Percentiles rank a stretch among this genome's conserved stretches.
Conservation (phyloP, 106 monocot genomes). For the Allium sativum region DNA sequence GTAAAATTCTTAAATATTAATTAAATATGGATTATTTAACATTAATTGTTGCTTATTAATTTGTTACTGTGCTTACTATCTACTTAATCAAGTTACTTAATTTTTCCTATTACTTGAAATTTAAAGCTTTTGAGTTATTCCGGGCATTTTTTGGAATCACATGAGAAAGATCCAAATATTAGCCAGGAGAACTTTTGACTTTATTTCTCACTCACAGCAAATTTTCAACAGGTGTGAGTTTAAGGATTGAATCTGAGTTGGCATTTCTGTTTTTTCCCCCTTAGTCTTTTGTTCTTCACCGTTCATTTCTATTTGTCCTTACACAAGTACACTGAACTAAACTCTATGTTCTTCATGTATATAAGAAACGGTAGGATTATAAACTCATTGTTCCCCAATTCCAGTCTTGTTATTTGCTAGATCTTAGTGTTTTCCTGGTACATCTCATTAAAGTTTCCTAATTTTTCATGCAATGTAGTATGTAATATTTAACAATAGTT, state of each 20-base stretch:
- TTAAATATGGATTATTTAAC: no score
- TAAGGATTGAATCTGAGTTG: conserved; percentile 3
- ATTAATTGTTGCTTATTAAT: no score
- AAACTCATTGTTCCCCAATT: no score
- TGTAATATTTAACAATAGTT: conserved; percentile 4
- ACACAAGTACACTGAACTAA: no score
- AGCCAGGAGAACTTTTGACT: not conserved
- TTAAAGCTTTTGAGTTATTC: not conserved
- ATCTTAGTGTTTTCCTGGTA: conserved; percentile 1
- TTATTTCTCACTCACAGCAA: not conserved
- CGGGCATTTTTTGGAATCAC: not conserved
- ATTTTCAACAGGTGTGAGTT: not conserved
- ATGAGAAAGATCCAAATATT: not conserved
- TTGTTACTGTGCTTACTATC: no score
- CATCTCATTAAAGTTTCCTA: not conserved
- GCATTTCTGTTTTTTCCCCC: conserved; percentile 7
- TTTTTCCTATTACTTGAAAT: no score
- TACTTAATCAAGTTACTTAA: no score
- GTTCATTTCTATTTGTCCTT: not conserved
- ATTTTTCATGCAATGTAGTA: not conserved
- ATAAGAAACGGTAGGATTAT: no score
- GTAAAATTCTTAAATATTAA: no score
- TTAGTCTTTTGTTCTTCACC: not conserved
- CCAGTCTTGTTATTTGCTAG: no score
- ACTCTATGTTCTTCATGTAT: no score